These are phyloP conservation scores for Filobasidium floriforme DNA, from an alignment of 768 basidiomycete genomes.

Conservation along the genomic window DNA sequence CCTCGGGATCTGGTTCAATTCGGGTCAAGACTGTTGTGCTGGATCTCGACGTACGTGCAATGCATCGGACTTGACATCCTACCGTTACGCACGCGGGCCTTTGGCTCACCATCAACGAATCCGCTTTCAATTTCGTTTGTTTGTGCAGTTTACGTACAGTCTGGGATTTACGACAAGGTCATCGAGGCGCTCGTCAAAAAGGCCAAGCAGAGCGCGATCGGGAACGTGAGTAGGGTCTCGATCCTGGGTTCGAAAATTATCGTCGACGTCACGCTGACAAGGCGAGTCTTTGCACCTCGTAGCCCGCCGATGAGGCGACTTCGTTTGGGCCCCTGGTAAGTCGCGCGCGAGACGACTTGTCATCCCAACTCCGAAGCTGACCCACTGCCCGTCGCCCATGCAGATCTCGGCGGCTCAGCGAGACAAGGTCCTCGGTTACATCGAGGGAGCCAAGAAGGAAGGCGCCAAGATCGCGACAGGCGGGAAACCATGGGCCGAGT, in stretches of 20 bases:
- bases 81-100: not conserved
- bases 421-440: slow-evolving; percentile 60
- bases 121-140: not conserved
- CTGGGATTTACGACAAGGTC: slow-evolving; percentile 58
- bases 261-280: not conserved
- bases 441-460: slow-evolving; percentile 62
- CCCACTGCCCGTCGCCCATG: not conserved
- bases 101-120: not conserved
- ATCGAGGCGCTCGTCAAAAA: slow-evolving; percentile 44
- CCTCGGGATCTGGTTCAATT: slow-evolving; percentile 70
- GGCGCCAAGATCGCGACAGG: slow-evolving; percentile 64
- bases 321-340: slow-evolving; percentile 40
- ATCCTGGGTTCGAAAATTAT: not conserved
- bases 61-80: not conserved
- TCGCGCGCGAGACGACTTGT: not conserved
- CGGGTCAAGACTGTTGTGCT: slow-evolving; percentile 73
- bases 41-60: slow-evolving; percentile 55
- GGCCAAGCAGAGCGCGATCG: slow-evolving; percentile 38
- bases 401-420: slow-evolving; percentile 38
- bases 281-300: not conserved
- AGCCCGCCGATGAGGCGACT: slow-evolving; percentile 40
- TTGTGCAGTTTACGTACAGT: slow-evolving; percentile 10
- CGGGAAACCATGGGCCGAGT: slow-evolving; percentile 54
- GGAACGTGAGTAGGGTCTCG: slow-evolving; percentile 28
- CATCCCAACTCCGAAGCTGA: too few species aligned